Evolutionary conservation across 202 grass and related monocot genomes (phyloP).

Genomic region (Elaeis oleifera): DNA sequence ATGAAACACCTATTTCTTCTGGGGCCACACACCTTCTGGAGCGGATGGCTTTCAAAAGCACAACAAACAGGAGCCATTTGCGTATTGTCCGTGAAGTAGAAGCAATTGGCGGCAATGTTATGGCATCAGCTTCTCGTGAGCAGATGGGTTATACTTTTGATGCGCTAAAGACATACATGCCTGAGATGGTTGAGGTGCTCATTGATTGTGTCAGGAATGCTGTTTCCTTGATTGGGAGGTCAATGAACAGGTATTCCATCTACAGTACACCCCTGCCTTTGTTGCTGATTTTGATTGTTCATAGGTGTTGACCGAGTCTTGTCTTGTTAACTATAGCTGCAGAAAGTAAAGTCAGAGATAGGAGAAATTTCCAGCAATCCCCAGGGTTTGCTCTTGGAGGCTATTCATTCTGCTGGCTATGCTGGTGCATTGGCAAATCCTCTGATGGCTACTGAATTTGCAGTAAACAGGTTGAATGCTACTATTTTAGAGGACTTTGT

Average conservation of each 20-base stretch:
- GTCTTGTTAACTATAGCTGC: conserved; percentile 27
- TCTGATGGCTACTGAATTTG: conserved; percentile 50
- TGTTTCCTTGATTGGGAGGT: conserved; percentile 83
- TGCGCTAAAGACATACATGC: conserved; percentile 63
- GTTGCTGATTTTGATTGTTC: neutral
- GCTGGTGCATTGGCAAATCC: conserved; percentile 69
- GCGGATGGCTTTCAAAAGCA: conserved; percentile 79
- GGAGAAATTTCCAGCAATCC: conserved; percentile 62
- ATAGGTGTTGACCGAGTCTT: neutral
- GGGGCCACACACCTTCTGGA: conserved; percentile 79
- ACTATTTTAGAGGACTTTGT: conserved; percentile 54
- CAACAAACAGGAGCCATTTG: conserved; percentile 59
- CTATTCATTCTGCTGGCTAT: conserved; percentile 68
- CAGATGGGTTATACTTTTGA: conserved; percentile 93
- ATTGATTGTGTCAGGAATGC: conserved; percentile 74
- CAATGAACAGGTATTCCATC: conserved; percentile 56
- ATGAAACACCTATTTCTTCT: conserved; percentile 46
- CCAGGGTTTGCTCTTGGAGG: conserved; percentile 73
- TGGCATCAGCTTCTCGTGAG: conserved; percentile 66
- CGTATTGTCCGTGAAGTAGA: conserved; percentile 73
- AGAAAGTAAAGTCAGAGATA: conserved; percentile 67
- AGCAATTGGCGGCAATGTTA: conserved; percentile 75
- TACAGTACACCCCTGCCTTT: neutral
- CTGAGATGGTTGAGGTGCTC: conserved; percentile 83
- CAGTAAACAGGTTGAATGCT: conserved; percentile 41